Percentiles rank a stretch among this genome's conserved stretches.
Evolutionary conservation across 768 basidiomycete genomes (phyloP).

Genomic region (Paxillus ammoniavirescens): DNA sequence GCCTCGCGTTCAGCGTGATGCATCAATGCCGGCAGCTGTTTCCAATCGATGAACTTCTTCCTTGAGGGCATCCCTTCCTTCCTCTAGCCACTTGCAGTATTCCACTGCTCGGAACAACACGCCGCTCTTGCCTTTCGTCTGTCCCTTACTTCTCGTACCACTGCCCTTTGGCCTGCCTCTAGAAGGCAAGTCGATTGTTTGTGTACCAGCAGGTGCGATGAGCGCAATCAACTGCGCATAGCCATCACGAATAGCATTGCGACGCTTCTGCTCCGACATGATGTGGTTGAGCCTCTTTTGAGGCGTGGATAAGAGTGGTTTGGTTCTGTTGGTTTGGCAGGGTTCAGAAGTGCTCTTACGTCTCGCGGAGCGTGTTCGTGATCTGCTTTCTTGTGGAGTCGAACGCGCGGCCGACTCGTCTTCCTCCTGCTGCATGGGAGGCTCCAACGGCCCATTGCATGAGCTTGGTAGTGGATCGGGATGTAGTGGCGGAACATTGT

Average conservation of each 20-base stretch:
- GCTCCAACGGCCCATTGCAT: slow-evolving; percentile 3
- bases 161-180: slow-evolving; percentile 81
- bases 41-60: slow-evolving; percentile 70
- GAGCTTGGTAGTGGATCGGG: slow-evolving; percentile 1
- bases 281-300: slow-evolving; percentile 93
- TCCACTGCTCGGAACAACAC: slow-evolving; percentile 85
- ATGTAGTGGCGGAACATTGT: neutral
- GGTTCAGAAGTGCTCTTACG: slow-evolving; percentile 25
- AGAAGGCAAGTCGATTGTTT: slow-evolving; percentile 70
- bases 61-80: slow-evolving; percentile 68
- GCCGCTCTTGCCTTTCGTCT: slow-evolving; percentile 86
- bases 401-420: slow-evolving; percentile 4
- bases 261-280: slow-evolving; percentile 91
- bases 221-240: slow-evolving; percentile 84
- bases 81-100: slow-evolving; percentile 84
- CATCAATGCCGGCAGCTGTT: slow-evolving; percentile 56
- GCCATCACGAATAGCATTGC: slow-evolving; percentile 88
- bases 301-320: slow-evolving; percentile 73
- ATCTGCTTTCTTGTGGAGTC: slow-evolving; percentile 10
- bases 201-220: slow-evolving; percentile 75
- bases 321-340: slow-evolving; percentile 40
- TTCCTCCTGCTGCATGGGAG: slow-evolving; percentile 6
- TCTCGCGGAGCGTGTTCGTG: slow-evolving; percentile 13
- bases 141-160: slow-evolving; percentile 59
- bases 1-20: slow-evolving; percentile 7